Base-by-base conservation (phyloP, 306 rosid genomes). In the Sesbania bispinosa region DNA sequence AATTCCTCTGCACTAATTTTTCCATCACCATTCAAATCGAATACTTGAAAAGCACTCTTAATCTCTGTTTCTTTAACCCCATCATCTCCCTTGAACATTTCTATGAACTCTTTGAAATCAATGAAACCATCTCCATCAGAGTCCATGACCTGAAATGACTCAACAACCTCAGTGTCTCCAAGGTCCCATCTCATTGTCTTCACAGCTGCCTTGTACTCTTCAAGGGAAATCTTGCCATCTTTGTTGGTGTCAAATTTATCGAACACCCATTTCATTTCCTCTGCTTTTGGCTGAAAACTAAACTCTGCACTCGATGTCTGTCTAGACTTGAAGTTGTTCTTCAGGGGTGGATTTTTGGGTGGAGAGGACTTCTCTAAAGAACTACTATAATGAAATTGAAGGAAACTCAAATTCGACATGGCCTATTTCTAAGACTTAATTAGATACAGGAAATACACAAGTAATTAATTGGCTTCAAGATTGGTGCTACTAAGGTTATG, bases 1-100 rank as follows among this genome's bases (percentile, higher is more conserved):
- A 89, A 59, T 39, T 92, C 98, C 77, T 88, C 86, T 8, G 96
- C 96, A 48, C 88, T 88, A 36, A 92, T 92, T 69, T 82, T 86
- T 27, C 98, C 96, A 74, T 92, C 87, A 16, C 92, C 88, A 11
- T 92, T 82, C 75, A 86, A 61, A 85, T 92, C 98, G 10, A 85
- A 92, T 14, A 85, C 75, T 63, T 84, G 78, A 54, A 92, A 92
- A 1, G 96, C 93, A 16, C 82, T 86, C 39, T 82, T 61, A 11
- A 92, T 63, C 45, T 92, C 96, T 0, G 41, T 58, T 2, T 82
- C 86, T 10, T 50, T 85, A 0, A 68, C 50, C 66, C 61, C 73
- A 8, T 71, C 83, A 14, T 74, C 88, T 66, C 71, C 71, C 20
- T 69, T 80, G 68, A 81, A 85, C 73, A 89, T 73, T 23, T 79